phyloP scores from a whole-genome alignment of 2,329 filamentous ascomycete species.

The Colletotrichum abscissum region DNA sequence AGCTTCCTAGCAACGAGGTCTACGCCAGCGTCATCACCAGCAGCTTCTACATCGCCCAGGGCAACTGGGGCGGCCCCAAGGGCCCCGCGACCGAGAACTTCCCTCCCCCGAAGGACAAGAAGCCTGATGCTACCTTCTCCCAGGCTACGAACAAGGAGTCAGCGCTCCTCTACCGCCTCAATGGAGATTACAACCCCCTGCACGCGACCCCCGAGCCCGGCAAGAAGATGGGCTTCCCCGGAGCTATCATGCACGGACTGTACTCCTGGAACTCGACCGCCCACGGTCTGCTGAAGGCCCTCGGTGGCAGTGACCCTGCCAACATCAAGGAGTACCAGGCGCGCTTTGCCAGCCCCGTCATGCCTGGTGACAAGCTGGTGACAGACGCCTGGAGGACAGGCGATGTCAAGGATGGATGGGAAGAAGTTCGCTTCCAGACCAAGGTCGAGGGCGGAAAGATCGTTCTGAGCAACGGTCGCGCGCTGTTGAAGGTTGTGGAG shows the following conservation, averaged over 20 bases:
- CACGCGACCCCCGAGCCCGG: conserved; percentile 89
- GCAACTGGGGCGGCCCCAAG: conserved; percentile 89
- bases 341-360: conserved; percentile 86
- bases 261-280: conserved; percentile 87
- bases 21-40: conserved; percentile 77
- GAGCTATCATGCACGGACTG: conserved; percentile 88
- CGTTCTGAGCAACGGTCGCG: conserved; percentile 87
- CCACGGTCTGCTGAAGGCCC: conserved; percentile 77
- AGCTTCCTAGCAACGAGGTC: conserved; percentile 74
- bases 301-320: conserved; percentile 81
- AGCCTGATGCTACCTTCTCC: conserved; percentile 76
- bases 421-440: conserved; percentile 86
- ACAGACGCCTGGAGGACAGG: conserved; percentile 86
- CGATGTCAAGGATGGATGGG: conserved; percentile 72
- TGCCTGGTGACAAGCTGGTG: conserved; percentile 83
- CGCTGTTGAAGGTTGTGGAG: conserved; percentile 75
- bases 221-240: conserved; percentile 90
- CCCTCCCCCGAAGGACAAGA: conserved; percentile 78
- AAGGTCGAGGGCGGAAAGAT: conserved; percentile 85
- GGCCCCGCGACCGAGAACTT: conserved; percentile 84
- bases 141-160: conserved; percentile 79
- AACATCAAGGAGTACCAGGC: conserved; percentile 92
- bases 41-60: conserved; percentile 84
- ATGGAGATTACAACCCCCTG: conserved; percentile 94
- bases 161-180: conserved; percentile 83